phyloP scores from a whole-genome alignment of 1,284 basidiomycete species.

The Entoloma clypeatum region DNA sequence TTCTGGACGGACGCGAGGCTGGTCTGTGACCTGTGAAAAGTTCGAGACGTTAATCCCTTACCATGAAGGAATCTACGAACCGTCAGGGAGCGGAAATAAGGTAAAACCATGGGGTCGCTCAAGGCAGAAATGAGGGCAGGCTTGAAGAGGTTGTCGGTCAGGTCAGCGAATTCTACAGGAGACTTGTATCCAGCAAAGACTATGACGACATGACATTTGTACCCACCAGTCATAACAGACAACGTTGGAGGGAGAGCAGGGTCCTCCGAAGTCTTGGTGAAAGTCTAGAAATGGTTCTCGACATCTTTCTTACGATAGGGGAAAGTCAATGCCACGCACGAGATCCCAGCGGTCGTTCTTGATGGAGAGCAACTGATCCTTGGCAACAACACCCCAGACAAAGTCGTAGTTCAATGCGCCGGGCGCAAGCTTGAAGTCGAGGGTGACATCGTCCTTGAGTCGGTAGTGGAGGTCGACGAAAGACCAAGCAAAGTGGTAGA shows the following conservation, averaged over 20 bases:
- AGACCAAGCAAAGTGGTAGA: conserved; percentile 57
- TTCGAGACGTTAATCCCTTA: conserved; percentile 9
- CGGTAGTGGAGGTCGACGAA: conserved; percentile 74
- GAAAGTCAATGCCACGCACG: conserved; percentile 43
- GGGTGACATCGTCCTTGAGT: conserved; percentile 62
- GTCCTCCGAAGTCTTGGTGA: conserved; percentile 75
- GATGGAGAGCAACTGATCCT: conserved; percentile 68
- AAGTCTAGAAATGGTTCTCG: conserved; percentile 46
- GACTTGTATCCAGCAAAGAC: conserved; percentile 7
- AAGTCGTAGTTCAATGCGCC: conserved; percentile 57
- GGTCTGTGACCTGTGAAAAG: conserved; percentile 67
- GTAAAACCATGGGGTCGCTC: conserved; percentile 59
- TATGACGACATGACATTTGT: conserved; percentile 8
- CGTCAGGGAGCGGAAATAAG: conserved; percentile 75
- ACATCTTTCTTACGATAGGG: conserved; percentile 2
- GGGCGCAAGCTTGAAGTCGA: conserved; percentile 72
- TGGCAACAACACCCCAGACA: conserved; percentile 81
- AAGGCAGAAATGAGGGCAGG: conserved; percentile 55
- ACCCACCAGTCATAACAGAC: conserved; percentile 69
- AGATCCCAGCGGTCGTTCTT: conserved; percentile 81
- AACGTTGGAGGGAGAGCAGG: conserved; percentile 53
- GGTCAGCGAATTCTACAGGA: conserved; percentile 66
- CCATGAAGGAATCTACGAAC: conserved; percentile 31
- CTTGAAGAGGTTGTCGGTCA: conserved; percentile 78
- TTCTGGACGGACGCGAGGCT: conserved; percentile 67